Evolutionary conservation across 352 stramenopile species (phyloP).

Genomic region (Phytophthora citrophthora): DNA sequence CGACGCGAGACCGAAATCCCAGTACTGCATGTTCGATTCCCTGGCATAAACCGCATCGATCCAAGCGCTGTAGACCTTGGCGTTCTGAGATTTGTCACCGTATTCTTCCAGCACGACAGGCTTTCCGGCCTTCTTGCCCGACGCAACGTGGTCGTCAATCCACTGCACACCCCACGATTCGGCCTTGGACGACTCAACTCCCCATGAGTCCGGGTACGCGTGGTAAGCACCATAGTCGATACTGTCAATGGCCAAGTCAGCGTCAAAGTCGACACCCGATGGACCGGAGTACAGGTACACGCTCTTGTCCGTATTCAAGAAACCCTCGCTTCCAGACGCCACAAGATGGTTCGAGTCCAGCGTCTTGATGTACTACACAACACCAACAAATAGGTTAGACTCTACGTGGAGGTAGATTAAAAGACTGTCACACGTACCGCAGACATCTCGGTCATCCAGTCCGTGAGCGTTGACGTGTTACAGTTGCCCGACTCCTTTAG

Average conservation of each 20-base stretch:
- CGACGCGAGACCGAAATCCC: constrained; percentile 39
- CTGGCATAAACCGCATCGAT: constrained; percentile 21
- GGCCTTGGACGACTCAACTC: constrained; percentile 26
- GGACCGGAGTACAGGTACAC: constrained; percentile 45
- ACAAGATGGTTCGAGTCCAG: constrained; percentile 43
- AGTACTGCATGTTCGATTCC: constrained; percentile 43
- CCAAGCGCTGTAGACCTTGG: constrained; percentile 29
- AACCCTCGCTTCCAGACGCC: constrained; percentile 36
- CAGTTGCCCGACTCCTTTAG: constrained; percentile 33
- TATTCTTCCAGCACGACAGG: constrained; percentile 38
- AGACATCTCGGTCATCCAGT: constrained; percentile 46
- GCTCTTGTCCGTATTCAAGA: constrained; percentile 46
- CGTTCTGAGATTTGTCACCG: constrained; percentile 26
- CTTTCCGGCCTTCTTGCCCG: constrained; percentile 19
- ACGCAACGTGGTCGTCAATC: constrained; percentile 41
- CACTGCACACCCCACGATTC: constrained; percentile 40
- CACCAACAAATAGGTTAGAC: background rate
- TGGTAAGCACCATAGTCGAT: constrained; percentile 46
- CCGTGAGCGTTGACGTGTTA: constrained; percentile 27
- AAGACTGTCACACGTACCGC: constrained; percentile 20
- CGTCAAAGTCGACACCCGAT: constrained; percentile 43
- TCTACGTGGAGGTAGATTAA: background rate
- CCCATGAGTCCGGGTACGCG: constrained; percentile 43
- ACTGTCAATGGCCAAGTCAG: constrained; percentile 30
- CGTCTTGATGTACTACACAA: constrained; percentile 37